These are phyloP conservation scores for Elaeis oleifera DNA, from an alignment of 202 grass and related monocot genomes.

Conservation along the genomic window DNA sequence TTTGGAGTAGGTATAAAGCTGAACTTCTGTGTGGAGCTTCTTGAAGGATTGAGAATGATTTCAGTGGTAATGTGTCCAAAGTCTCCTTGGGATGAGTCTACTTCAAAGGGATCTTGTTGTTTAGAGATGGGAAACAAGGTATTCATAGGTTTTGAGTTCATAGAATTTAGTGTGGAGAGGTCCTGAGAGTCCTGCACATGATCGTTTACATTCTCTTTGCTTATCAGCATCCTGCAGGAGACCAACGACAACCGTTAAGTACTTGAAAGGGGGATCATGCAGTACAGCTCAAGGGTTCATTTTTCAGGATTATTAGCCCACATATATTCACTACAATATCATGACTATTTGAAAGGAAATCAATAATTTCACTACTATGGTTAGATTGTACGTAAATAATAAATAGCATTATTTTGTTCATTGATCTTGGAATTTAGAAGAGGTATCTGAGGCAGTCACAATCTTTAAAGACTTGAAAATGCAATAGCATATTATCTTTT, in stretches of 20 bases:
- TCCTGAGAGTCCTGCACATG: constrained; percentile 16
- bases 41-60: constrained; percentile 7
- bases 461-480: too few species aligned
- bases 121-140: constrained; percentile 17
- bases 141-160: constrained; percentile 23
- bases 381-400: too few species aligned
- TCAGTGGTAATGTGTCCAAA: constrained; percentile 3
- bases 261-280: background rate
- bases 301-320: too few species aligned
- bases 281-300: background rate
- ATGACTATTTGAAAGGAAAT: too few species aligned
- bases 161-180: constrained; percentile 24
- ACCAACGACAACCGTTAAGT: background rate
- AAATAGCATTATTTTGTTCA: too few species aligned
- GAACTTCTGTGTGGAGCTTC: constrained; percentile 13
- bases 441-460: too few species aligned
- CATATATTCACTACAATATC: too few species aligned
- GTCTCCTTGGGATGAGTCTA: background rate
- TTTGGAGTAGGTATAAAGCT: background rate
- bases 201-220: constrained; percentile 29
- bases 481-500: too few species aligned
- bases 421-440: too few species aligned
- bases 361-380: too few species aligned
- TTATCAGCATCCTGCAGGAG: constrained; percentile 44
- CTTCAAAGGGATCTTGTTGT: constrained; percentile 26